Evolutionary conservation across 2,329 filamentous ascomycete genomes (phyloP), one percentile per base, ranked within the genome.

Genomic region (Coniella vitis): DNA sequence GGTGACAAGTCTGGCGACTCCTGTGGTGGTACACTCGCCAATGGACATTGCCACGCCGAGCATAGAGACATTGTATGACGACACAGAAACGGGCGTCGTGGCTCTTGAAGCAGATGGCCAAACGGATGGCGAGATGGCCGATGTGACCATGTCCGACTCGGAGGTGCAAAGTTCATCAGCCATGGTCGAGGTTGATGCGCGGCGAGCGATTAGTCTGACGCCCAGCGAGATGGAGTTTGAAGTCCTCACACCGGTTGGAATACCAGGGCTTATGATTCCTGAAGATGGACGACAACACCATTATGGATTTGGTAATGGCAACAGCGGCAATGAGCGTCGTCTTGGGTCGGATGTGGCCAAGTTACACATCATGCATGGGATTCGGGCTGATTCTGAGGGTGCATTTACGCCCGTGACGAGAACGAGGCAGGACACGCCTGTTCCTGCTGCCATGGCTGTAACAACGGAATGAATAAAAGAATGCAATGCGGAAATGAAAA

Each of bases 71-170:
- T 55, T 57, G 16, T 62, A 65, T 61, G 63, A 16, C 49, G 38
- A 20, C 0, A 61, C 36, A 52, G 42, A 60, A n/a, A n/a, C n/a
- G 56, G 55, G 56, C 54, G 39, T 55, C 55, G 2, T 21, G 8
- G 17, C 12, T 19, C 10, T 29, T 10, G 25, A 29, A 10, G 25
- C 25, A 29, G 25, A 29, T 10, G 10, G 5, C 10, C 5, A 29
- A 5, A 29, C 10, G 4, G 38, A 31, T 3, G 38, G 37, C 1
- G 21, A 61, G 29, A 53, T 46, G 36, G 56, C 61, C 29, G 74
- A 78, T 29, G 61, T 74, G 5, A 72, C 76, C 39, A 75, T 75
- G 70, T 75, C 72, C n/a, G 74, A 47, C 21, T 53, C 51, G 4
- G 50, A 52, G 19, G 20, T 42, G 40, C 43, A 76, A 50, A 59